Evolutionary conservation across 208 protist genomes (phyloP), one percentile per base, ranked within the genome.

Genomic region (Herpetomonas tarakana): DNA sequence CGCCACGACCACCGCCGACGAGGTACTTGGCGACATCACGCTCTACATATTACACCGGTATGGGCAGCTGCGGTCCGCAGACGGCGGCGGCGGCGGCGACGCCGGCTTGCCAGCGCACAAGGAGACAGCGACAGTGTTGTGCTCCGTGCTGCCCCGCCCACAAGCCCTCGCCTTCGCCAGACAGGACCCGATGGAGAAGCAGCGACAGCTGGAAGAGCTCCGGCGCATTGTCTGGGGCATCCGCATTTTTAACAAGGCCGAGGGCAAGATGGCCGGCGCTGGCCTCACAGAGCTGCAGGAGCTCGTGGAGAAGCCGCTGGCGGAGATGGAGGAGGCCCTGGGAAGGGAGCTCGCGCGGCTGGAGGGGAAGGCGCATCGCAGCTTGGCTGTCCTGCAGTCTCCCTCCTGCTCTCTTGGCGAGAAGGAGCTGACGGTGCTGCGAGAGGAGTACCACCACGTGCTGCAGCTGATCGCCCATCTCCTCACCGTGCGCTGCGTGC

Each of bases 161-260:
- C 82, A 91, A 69, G 76, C 89, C 18, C 46, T 59, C 16, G 62
- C 69, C 24, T 97, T 97, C 58, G 68, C 83, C 16, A 59, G 61
- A n/a, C 89, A 97, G 58, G 73, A 81, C 21, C 19, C 62, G 1
- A 71, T 80, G 27, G 86, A 95, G 60, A 86, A 86, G 52, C 60
- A 73, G 38, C 64, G 86, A 4, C 86, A 94, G 74, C 61, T 97
- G 55, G 76, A 91, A 52, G 86, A 97, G 67, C 68, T 97, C 16
- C 77, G 82, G 2, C 78, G 86, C 41, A 92, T 97, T 35, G 77
- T 94, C 24, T 97, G 91, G 86, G 91, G 91, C 11, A 85, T 97
- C 28, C 86, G 91, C 0, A 52, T 94, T 22, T 94, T 90, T 58
- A 87, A 94, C 70, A 74, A 79, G 47, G 74, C 73, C 16, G 69